Evolutionary conservation across 2,329 filamentous ascomycete genomes (phyloP), one percentile per base, ranked within the genome.

Genomic region (Fusarium camptoceras): DNA sequence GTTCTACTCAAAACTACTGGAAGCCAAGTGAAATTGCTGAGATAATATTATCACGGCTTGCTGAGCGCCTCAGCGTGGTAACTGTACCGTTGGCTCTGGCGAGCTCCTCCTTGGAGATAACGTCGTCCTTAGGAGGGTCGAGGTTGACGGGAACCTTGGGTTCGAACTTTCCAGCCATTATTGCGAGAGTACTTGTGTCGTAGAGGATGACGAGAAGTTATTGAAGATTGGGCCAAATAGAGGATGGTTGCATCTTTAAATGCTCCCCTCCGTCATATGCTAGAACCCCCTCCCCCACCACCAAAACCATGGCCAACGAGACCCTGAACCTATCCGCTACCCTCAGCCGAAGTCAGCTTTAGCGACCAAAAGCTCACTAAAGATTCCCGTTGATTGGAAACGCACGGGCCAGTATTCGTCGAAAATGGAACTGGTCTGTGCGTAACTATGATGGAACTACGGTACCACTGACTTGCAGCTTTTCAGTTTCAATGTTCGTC

Each of bases 51-150:
- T 37, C 44, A 46, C 20, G 16, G 28, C 24, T 24, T 41, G 24
- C n/a, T 31, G 46, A 43, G 25, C 37, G 42, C 34, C n/a, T 30
- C 34, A 14, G 14, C 27, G 47, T 50, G 55, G 50, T 28, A n/a
- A 37, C 80, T 89, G 76, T 85, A 97, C 96, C 96, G 78, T 96
- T 89, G 74, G 93, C 94, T 79, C 92, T 91, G 41, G 91, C 86
- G 67, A 99, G 86, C 75, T 95, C 90, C 62, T 96, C 92, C 3
- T 86, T 76, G n/a, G 90, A 90, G 75, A 99, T 98, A 39, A 88
- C 87, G 76, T 98, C 94, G 77, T 94, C 87, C 83, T 97, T 98
- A 16, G 96, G 96, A 39, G 94, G 91, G 61, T 91, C 86, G 63
- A 99, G 88, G 60, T 90, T 82, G 64, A 96, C 91, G 5, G 92